Evolutionary conservation across 495 filamentous ascomycete genomes (phyloP).

Genomic region (Xylaria flabelliformis): DNA sequence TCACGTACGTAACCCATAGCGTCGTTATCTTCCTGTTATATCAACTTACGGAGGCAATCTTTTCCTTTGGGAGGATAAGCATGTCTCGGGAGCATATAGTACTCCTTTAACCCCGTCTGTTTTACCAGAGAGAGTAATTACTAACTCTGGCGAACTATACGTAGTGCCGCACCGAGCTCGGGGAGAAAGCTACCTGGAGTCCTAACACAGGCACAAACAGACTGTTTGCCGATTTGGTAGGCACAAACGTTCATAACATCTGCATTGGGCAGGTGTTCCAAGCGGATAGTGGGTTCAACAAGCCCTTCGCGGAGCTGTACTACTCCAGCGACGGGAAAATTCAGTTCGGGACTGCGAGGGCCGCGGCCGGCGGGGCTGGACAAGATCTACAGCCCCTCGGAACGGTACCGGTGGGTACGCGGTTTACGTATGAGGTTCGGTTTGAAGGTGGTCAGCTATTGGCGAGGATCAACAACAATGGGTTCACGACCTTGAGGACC

Average conservation of each 20-base stretch:
- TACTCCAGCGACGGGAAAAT: constrained; percentile 39
- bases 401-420: constrained; percentile 36
- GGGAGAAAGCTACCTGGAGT: constrained; percentile 44
- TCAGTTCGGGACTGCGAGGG: constrained; percentile 43
- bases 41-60: not conserved
- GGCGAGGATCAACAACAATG: constrained; percentile 43
- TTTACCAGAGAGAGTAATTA: not conserved
- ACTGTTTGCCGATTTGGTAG: constrained; percentile 39
- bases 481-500: constrained; percentile 37
- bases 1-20: constrained; percentile 30
- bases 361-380: constrained; percentile 33
- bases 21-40: not conserved
- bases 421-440: constrained; percentile 45
- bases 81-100: not conserved
- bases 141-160: constrained; percentile 10
- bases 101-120: not conserved
- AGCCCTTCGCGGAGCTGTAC: constrained; percentile 50
- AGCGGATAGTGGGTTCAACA: constrained; percentile 40
- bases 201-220: constrained; percentile 41
- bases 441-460: constrained; percentile 40
- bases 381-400: constrained; percentile 37
- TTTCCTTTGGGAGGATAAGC: not conserved
- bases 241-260: constrained; percentile 42
- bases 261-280: constrained; percentile 50
- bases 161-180: constrained; percentile 49